Conservation (phyloP, 139 green algal species). For the Micractinium conductrix region DNA sequence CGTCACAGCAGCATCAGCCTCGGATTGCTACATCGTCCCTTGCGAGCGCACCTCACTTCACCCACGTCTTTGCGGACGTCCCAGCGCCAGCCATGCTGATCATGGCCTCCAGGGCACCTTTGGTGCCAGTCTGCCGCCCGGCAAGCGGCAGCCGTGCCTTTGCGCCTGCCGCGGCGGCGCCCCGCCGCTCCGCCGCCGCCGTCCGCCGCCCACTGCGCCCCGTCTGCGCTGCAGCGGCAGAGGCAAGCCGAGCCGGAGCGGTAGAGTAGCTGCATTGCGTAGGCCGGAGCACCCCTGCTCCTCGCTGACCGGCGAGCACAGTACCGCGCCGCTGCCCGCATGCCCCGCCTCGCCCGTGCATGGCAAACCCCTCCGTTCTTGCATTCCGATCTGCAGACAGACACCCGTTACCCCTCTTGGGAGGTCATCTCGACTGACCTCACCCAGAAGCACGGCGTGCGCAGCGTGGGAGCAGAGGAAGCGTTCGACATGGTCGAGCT, state of each 20-base stretch:
- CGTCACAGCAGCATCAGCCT: neutral
- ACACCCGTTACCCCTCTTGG: constrained; percentile 34
- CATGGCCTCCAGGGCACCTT: neutral
- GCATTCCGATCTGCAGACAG: neutral
- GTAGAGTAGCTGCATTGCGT: neutral
- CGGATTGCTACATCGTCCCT: neutral
- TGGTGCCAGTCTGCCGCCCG: neutral
- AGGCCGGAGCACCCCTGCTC: neutral
- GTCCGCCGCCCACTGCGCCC: neutral
- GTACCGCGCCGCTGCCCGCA: neutral
- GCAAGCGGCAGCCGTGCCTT: neutral
- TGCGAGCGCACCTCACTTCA: neutral
- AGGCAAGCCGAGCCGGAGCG: neutral
- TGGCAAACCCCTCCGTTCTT: neutral
- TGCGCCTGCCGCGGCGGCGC: neutral
- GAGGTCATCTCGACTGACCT: constrained; percentile 28
- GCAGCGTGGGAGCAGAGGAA: constrained; percentile 32
- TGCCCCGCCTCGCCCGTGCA: neutral
- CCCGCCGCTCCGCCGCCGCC: neutral
- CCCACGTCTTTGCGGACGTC: neutral
- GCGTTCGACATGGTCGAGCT: constrained; percentile 39
- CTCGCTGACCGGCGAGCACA: too few relatives aligned
- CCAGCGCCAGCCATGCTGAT: neutral
- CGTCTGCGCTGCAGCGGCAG: neutral
- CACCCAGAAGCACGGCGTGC: constrained; percentile 1